phyloP scores from a whole-genome alignment of 2,329 filamentous ascomycete genomes.

The Monosporascus sp. region DNA sequence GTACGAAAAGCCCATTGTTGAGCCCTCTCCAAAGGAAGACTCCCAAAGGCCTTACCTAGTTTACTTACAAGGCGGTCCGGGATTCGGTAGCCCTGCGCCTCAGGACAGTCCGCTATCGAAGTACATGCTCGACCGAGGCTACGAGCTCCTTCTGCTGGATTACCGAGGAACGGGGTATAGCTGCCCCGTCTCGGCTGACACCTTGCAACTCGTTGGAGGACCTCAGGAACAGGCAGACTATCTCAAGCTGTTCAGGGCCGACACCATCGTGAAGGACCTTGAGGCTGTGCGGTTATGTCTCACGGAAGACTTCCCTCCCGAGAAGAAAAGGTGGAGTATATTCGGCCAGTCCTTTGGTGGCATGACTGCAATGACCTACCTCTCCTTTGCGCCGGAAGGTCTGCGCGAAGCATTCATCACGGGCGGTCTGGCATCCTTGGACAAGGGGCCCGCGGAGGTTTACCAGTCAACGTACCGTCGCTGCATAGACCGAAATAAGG shows the following conservation, averaged over 20 bases:
- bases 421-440: conserved; percentile 76
- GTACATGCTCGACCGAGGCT: conserved; percentile 69
- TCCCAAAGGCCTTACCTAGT: conserved; percentile 54
- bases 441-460: conserved; percentile 65
- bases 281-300: conserved; percentile 78
- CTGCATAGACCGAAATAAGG: conserved; percentile 65
- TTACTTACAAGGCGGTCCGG: conserved; percentile 83
- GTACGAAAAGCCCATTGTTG: conserved; percentile 55
- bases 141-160: conserved; percentile 82
- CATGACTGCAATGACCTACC: conserved; percentile 77
- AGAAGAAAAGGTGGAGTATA: conserved; percentile 75
- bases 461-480: conserved; percentile 69
- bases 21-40: conserved; percentile 31
- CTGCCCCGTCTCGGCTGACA: conserved; percentile 69
- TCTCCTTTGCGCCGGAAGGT: conserved; percentile 73
- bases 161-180: conserved; percentile 86
- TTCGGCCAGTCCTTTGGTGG: conserved; percentile 92
- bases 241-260: conserved; percentile 78
- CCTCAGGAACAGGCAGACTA: conserved; percentile 69
- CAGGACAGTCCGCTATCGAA: conserved; percentile 69
- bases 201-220: conserved; percentile 60
- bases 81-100: conserved; percentile 69
- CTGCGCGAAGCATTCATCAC: conserved; percentile 79
- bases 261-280: conserved; percentile 83
- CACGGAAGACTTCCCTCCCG: conserved; percentile 61